Evolutionary conservation across 2,329 filamentous ascomycete genomes (phyloP).

Genomic region (Lojkania enalia): DNA sequence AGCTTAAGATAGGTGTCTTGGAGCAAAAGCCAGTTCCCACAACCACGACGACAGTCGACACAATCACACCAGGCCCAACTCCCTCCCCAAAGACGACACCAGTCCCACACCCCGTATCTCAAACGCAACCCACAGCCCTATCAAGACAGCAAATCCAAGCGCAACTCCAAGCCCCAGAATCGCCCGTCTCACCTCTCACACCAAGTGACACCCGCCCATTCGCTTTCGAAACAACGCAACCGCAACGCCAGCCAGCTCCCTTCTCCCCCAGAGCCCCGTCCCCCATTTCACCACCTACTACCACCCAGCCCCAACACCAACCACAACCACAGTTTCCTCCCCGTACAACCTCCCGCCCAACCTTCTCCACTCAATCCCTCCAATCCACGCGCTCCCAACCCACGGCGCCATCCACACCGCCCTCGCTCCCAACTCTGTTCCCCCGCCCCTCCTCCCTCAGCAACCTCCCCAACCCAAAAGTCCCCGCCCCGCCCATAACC

Average conservation of each 20-base stretch:
- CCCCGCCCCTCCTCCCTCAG: constrained; percentile 14
- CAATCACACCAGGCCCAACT: constrained; percentile 36
- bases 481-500: constrained; percentile 32
- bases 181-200: constrained; percentile 28
- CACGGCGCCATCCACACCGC: constrained; percentile 29
- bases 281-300: constrained; percentile 12
- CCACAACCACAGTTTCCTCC: neutral
- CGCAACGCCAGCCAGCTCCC: neutral
- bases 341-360: neutral
- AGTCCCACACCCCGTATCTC: constrained; percentile 4
- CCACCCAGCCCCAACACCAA: constrained; percentile 6
- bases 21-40: neutral
- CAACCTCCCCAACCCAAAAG: neutral
- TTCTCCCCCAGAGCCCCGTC: constrained; percentile 1
- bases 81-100: constrained; percentile 31
- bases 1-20: neutral
- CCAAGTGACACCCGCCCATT: constrained; percentile 28
- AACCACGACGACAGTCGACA: constrained; percentile 14
- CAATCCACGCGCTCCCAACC: constrained; percentile 11
- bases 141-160: constrained; percentile 2
- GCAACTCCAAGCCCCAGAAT: constrained; percentile 3
- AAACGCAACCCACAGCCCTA: neutral
- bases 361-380: constrained; percentile 3
- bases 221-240: constrained; percentile 27
- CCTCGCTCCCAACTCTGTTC: constrained; percentile 23